Evolutionary conservation across 371 early-diverging fungal genomes (phyloP), one percentile per base, ranked within the genome.

Genomic region (Parasitella parasitica): DNA sequence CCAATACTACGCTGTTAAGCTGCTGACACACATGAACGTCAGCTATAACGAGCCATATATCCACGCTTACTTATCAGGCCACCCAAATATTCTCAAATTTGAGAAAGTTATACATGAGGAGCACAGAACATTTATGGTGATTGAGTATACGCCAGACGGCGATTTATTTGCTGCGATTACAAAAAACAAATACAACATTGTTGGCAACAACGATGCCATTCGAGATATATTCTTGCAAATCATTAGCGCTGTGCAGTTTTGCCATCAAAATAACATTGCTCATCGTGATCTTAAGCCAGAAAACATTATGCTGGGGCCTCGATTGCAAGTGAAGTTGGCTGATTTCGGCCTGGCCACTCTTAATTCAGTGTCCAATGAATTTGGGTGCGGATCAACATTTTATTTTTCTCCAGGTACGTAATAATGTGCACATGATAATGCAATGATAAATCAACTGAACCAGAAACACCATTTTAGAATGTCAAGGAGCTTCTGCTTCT

Each of bases 251-350:
- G 91, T 96, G 1, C 72, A 83, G 9, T 86, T 90, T 77, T 89
- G 91, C 63, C 96, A 96, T 68, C 69, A 81, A 13, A 83, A 82
- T 51, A 88, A 90, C 43, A 79, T 94, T 27, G 89, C 88, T 60
- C 97, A 96, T 76, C 89, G 96, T 53, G 97, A 96, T 69, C 69
- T 96, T 54, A 96, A 95, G 69, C 95, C 96, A 11, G 97, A 96
- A 73, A 96, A 96, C 78, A 88, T 95, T 65, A 80, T 95, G 52
- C 74, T 94, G 41, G 77, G 75, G 34, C 69, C 71, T 6, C 54
- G 76, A 26, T 56, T 60, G 16, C 67, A 73, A 54, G 66, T 81
- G 56, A 91, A 92, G 69, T 71, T 91, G 43, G 89, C 91, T 7
- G 92, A 91, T 76, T 91, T 91, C 85, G 92, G 92, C 3, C 70